These are phyloP conservation scores for Colletotrichum tofieldiae DNA, from an alignment of 2,329 filamentous ascomycete species.

Conservation along the genomic window DNA sequence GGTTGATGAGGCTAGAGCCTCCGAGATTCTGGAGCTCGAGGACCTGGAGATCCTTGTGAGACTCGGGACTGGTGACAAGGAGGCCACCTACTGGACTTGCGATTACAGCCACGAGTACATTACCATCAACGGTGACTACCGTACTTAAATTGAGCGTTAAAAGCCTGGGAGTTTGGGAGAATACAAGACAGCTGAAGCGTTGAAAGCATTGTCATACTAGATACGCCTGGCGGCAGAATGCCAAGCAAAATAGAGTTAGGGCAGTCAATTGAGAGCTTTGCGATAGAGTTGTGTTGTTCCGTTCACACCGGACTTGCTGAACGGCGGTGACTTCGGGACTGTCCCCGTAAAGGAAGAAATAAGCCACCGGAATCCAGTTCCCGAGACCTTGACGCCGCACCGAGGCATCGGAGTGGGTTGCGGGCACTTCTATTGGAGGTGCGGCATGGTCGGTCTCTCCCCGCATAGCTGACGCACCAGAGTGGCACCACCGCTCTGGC, in stretches of 20 bases:
- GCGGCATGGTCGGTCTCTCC: constrained; percentile 16
- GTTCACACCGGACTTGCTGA: neutral
- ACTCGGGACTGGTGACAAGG: constrained; percentile 77
- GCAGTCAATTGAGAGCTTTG: neutral
- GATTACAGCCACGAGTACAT: constrained; percentile 89
- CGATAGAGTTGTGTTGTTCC: neutral
- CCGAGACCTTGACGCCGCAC: constrained; percentile 24
- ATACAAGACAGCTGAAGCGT: neutral
- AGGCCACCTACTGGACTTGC: constrained; percentile 87
- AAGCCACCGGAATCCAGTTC: constrained; percentile 3
- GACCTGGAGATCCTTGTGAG: constrained; percentile 85
- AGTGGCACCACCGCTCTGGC: constrained; percentile 31
- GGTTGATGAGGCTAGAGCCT: constrained; percentile 83
- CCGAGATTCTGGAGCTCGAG: constrained; percentile 83
- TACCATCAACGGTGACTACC: constrained; percentile 79
- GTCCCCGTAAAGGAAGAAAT: neutral
- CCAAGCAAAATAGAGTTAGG: constrained; percentile 8
- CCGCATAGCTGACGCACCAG: constrained; percentile 17
- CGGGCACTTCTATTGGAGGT: constrained; percentile 27
- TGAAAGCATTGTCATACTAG: constrained; percentile 12
- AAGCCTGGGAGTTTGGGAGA: neutral
- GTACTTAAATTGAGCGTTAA: constrained; percentile 57
- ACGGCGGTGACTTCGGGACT: neutral
- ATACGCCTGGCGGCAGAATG: neutral
- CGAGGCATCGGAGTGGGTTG: constrained; percentile 32